Evolutionary conservation across 176 grass and related monocot species (phyloP).

Genomic region (Elymus sibiricus): DNA sequence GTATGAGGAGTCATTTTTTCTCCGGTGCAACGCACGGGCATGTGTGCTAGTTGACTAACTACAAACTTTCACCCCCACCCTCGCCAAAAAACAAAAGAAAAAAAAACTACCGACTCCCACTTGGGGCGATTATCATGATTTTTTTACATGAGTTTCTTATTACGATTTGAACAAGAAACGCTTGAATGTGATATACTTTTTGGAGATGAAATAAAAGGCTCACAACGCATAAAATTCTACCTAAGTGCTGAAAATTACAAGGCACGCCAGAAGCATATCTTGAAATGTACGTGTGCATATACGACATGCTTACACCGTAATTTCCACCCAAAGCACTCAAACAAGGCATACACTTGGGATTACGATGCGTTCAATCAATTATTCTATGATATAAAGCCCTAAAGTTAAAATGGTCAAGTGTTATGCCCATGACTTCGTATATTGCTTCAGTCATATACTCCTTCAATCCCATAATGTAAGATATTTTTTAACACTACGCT

Average conservation of each 20-base stretch:
- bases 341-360: neutral
- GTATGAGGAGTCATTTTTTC: no score
- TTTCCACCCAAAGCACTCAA: neutral
- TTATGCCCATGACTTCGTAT: neutral
- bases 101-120: neutral
- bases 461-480: no score
- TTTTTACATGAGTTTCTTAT: neutral
- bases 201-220: neutral
- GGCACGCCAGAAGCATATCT: neutral
- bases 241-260: neutral
- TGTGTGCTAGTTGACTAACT: no score
- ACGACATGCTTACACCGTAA: neutral
- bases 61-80: no score
- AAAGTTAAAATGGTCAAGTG: neutral
- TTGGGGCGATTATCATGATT: neutral
- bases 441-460: slow-evolving; percentile 12
- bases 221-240: neutral
- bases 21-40: no score
- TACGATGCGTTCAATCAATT: neutral
- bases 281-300: neutral
- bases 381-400: neutral
- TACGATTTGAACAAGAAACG: neutral
- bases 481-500: no score
- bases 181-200: neutral
- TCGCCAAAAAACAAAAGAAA: neutral